Base-by-base conservation (phyloP, 805 yeast genomes). In the Wickerhamomyces xylosicus region DNA sequence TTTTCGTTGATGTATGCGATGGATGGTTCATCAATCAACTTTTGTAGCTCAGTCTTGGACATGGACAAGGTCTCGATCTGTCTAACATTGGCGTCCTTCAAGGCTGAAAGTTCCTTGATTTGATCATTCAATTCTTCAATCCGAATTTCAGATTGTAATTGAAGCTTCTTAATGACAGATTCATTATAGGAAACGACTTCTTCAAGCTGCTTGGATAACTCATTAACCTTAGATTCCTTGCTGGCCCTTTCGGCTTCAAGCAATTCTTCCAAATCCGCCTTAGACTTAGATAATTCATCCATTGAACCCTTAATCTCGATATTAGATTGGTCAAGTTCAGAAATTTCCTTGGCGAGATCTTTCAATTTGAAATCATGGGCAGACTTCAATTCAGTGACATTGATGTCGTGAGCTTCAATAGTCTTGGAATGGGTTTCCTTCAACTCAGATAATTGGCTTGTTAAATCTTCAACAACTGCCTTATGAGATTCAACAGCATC, bases 21-120 rank as follows among this genome's bases (percentile, higher is more conserved):
- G 5, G 37, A 32, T 21, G 41, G 41, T 11, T 35, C 41, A 6
- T 35, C 37, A n/a, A 39, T 35, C 37, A 28, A 28, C 16, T 8
- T 5, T 13, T 28, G 31, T 28, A 28, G 13, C n/a, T 28, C 31
- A 6, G 31, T n/a, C 31, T 28, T 28, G 6, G 31, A 13, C 6
- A 13, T 28, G n/a, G n/a, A 8, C 31, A 28, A 28, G 6, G 16
- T 8, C 7, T 28, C 31, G 31, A 28, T 28, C 16, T 13, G 16
- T 28, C 13, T 28, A 6, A 6, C 16, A 28, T 28, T 13, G 16
- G 31, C 31, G 8, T 28, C 31, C 6, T 28, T 28, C n/a, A 28
- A 6, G 6, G n/a, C 8, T 28, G 6, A 7, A 13, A 28, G 16
- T 13, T 28, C 31, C 5, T 7, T 28, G n/a, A 28, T 28, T 13